Evolutionary conservation across 2,329 filamentous ascomycete genomes (phyloP).

Genomic region (Hypoxylon sp.): DNA sequence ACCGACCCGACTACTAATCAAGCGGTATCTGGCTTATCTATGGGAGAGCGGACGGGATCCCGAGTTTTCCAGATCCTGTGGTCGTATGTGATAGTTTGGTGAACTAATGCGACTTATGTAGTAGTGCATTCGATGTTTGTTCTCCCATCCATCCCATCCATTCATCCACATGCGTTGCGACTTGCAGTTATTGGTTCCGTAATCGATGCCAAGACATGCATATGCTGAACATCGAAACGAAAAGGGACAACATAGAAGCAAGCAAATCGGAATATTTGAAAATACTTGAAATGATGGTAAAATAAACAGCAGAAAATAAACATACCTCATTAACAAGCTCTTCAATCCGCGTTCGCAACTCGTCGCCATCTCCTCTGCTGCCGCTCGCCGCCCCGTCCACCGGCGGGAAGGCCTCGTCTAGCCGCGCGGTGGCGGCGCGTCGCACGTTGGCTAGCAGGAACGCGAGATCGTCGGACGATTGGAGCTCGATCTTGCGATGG

Average conservation of each 20-base stretch:
- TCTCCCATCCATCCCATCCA: too few species aligned
- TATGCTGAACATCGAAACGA: background rate
- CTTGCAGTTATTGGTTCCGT: too few species aligned
- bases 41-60: constrained; percentile 47
- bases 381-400: constrained; percentile 56
- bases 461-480: constrained; percentile 75
- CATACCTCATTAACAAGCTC: constrained; percentile 65
- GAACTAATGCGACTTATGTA: constrained; percentile 29
- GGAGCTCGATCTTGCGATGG: constrained; percentile 80
- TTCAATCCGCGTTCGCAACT: constrained; percentile 66
- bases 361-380: constrained; percentile 55
- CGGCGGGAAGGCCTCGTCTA: constrained; percentile 73
- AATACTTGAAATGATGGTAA: constrained; percentile 1
- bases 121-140: background rate
- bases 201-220: background rate
- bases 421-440: constrained; percentile 71
- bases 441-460: constrained; percentile 76
- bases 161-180: too few species aligned
- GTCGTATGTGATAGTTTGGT: constrained; percentile 40
- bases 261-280: background rate
- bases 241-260: constrained; percentile 2
- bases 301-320: constrained; percentile 1
- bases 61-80: constrained; percentile 45
- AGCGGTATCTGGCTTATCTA: constrained; percentile 46
- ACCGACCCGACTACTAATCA: constrained; percentile 47